Base-by-base conservation (phyloP, 164 flowering plant species). In the Vitis rotundifolia region DNA sequence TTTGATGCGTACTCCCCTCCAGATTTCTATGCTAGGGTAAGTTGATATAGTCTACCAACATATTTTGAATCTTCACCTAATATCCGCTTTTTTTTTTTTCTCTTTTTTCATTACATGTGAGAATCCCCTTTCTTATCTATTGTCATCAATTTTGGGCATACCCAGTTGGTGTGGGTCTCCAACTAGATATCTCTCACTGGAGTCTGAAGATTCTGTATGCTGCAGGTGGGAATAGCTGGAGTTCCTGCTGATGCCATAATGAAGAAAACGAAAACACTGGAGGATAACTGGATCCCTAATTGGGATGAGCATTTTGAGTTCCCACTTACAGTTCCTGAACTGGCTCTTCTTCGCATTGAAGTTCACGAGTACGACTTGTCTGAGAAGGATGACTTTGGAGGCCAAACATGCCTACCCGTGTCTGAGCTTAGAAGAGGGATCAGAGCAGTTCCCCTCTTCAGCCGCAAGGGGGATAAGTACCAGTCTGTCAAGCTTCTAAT, bases 351-450 rank as follows among this genome's bases (percentile, higher is more conserved):
- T 16, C 81, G 92, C 0, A 72, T 89, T 49, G 94, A 88, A 77
- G 97, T 87, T 62, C 89, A 82, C 8, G 94, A 91, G 64, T 89
- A 88, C 58, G 97, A 88, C 84, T 85, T 79, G 87, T 85, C 92
- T 3, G 92, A 86, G 65, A 91, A 91, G 69, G 92, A 89, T 70
- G 94, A 91, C 68, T 91, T 91, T 68, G 93, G 85, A 18, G 97
- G 97, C 52, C 97, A 91, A 74, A 81, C 89, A 54, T 83, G 87
- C 78, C 73, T 88, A 12, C 94, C 97, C 0, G 81, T 89, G 22
- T 81, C 76, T 5, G 97, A 91, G 76, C 73, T 91, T 54, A 78
- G 82, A 66, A 68, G 60, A n/a, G 97, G 97, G 15, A 82, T 91
- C 49, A 86, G 94, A 22, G 77, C 91, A 8, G 89, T 91, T 65